Base-by-base conservation (phyloP, 2,329 filamentous ascomycete species). In the Onygena corvina region DNA sequence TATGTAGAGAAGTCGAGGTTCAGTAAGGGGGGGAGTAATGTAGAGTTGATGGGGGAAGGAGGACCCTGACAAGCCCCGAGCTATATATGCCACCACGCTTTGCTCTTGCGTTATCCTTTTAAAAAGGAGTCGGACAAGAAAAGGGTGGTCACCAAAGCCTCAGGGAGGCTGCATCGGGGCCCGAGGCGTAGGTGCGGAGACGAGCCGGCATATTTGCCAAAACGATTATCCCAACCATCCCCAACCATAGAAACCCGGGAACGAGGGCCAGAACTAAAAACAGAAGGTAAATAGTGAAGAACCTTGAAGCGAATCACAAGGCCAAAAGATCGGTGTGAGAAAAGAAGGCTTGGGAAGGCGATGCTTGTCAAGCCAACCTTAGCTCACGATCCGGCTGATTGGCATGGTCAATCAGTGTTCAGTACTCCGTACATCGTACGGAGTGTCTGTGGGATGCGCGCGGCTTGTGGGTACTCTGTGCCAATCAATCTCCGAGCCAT, bases 291-390 rank as follows among this genome's bases (percentile, higher is more conserved):
- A 20, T 16, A 36, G 25, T 11, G 20, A 21, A 40, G 20, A 25
- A 21, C 6, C n/a, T 40, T 40, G 36, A 40, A 40, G 36, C 36
- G 36, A 40, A 40, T 40, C 36, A 40, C 36, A 40, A 40, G 36
- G 36, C 18, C 36, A 40, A 40, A 40, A 25, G 18, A 40, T 40
- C 36, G 36, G 36, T 40, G 36, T 29, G 27, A 29, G 11, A 29
- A 40, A 21, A 40, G 16, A 21, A 40, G 16, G 25, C 18, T n/a
- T 18, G 21, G 36, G 36, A 40, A 25, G 36, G 36, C 36, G 18
- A 40, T 40, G 36, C 36, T 40, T 40, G 36, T 40, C 36, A 40
- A 25, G 36, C 36, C 36, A 40, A 23, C 20, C 18, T 40, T 40
- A 40, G 36, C 36, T 40, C 20, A 40, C 20, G 36, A 40, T 23